Conservation (phyloP, 192 early-diverging fungal species). For the Coemansia sp. region DNA sequence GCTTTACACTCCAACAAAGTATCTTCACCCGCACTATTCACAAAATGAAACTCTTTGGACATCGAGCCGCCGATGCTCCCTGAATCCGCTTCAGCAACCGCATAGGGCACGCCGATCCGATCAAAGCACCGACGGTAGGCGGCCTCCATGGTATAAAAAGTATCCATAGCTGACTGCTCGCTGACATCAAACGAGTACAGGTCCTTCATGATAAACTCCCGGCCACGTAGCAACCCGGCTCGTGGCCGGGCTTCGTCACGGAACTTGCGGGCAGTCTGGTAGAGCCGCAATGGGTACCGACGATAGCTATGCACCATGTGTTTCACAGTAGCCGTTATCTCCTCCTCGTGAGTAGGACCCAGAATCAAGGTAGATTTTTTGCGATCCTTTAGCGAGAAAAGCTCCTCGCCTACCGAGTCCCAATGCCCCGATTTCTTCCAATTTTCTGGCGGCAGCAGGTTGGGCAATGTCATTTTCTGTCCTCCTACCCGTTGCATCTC, state of each 20-base stretch:
- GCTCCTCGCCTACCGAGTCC: slow-evolving; percentile 63
- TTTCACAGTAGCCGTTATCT: slow-evolving; percentile 75
- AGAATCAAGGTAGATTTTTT: slow-evolving; percentile 66
- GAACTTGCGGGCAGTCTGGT: slow-evolving; percentile 86
- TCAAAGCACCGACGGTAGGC: slow-evolving; percentile 78
- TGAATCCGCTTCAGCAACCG: slow-evolving; percentile 85
- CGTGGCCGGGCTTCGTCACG: slow-evolving; percentile 82
- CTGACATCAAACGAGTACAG: slow-evolving; percentile 84
- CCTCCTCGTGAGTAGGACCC: slow-evolving; percentile 91
- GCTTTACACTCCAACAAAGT: slow-evolving; percentile 63
- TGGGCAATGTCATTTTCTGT: slow-evolving; percentile 73
- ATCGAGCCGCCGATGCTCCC: slow-evolving; percentile 86
- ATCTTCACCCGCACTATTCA: slow-evolving; percentile 78
- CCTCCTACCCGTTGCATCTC: slow-evolving; percentile 75
- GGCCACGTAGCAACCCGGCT: slow-evolving; percentile 76
- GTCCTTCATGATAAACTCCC: slow-evolving; percentile 97
- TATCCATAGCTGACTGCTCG: slow-evolving; percentile 62
- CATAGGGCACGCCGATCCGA: slow-evolving; percentile 75
- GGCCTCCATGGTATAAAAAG: slow-evolving; percentile 69
- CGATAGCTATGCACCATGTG: slow-evolving; percentile 63
- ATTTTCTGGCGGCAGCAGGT: slow-evolving; percentile 60
- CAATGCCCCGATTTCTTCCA: slow-evolving; percentile 84
- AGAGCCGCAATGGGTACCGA: slow-evolving; percentile 80
- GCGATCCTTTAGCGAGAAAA: slow-evolving; percentile 80
- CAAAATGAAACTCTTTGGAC: slow-evolving; percentile 89